Base-by-base conservation (phyloP, 148 eudicot species). In the Fagopyrum tataricum region DNA sequence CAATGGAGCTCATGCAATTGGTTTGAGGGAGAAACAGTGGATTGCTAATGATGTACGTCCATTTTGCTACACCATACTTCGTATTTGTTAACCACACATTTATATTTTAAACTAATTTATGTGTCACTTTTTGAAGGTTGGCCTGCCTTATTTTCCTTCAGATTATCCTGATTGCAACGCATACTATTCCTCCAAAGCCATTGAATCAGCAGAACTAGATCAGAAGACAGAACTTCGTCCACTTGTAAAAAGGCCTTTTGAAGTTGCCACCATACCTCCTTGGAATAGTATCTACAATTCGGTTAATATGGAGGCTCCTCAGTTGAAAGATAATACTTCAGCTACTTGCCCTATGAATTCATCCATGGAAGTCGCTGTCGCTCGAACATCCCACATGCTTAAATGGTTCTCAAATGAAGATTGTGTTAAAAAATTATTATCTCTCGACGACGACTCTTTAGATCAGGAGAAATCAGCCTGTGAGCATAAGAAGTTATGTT, bases 1-100 rank as follows among this genome's bases (percentile, higher is more conserved):
- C 73, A 75, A 77, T 73, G 98, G 98, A 75, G 93, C 91, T 75
- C 86, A 82, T 74, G 96, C 89, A 66, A 85, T 95, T 64, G 98
- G 98, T 76, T 81, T 87, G 78, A 87, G 91, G 77, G 98, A 91
- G 91, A 89, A 84, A 85, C 96, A 84, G 44, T 91, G 96, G 98
- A 81, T 94, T 82, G 85, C 97, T 74, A 76, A 85, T 76, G 96
- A 91, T 48, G 97, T 94, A 82, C 81, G 76, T 73, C 23, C 47
- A 67, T 75, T 17, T 26, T 52, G 5, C 40, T 7, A 64, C 18
- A 31, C 44, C 69, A 9, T 64, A 43, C 3, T 37, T 62, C 17
- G 10, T 24, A 31, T 15, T 37, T 20, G 2, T 59, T 37, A 56
- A 56, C 67, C 15, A 18, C n/a, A 15, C 26, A 9, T 2, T 10